These are phyloP conservation scores for Megacollybia marginata DNA, from an alignment of 768 basidiomycete genomes.

Conservation along the genomic window DNA sequence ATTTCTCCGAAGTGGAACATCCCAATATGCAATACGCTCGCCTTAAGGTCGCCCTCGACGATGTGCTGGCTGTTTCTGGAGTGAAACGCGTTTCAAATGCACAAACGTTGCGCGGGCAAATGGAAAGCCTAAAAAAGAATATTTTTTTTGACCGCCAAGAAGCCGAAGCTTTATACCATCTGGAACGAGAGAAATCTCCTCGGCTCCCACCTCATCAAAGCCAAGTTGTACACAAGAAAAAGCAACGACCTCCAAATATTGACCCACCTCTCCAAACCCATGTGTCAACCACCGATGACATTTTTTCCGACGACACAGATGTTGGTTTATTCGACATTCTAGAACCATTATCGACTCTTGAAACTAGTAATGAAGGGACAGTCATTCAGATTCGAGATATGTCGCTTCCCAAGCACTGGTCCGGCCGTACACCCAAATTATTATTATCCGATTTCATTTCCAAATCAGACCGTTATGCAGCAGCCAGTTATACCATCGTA, in stretches of 20 bases:
- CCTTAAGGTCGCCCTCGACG: conserved; percentile 49
- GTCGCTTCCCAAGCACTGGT: conserved; percentile 76
- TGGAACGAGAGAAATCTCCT: not conserved
- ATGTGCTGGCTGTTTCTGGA: conserved; percentile 29
- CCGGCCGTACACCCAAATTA: conserved; percentile 72
- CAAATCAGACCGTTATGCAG: conserved; percentile 70
- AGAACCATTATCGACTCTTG: conserved; percentile 53
- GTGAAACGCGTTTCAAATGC: conserved; percentile 20
- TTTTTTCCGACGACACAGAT: conserved; percentile 46
- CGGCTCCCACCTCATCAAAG: not conserved
- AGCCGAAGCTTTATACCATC: conserved; percentile 47
- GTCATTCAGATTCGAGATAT: conserved; percentile 60
- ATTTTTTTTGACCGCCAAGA: conserved; percentile 70
- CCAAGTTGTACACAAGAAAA: not conserved
- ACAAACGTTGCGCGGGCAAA: conserved; percentile 33
- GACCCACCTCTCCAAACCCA: conserved; percentile 1
- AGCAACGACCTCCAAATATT: conserved; percentile 10
- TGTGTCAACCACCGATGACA: conserved; percentile 20
- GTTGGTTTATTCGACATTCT: conserved; percentile 71
- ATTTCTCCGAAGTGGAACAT: conserved; percentile 38
- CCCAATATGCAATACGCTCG: conserved; percentile 57
- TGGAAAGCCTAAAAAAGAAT: conserved; percentile 41
- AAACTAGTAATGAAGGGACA: conserved; percentile 46
- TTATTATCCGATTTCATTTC: conserved; percentile 61
- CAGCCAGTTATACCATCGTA: conserved; percentile 55